Evolutionary conservation across 108 stramenopile genomes (phyloP).

Genomic region (Cyclotella atomus): DNA sequence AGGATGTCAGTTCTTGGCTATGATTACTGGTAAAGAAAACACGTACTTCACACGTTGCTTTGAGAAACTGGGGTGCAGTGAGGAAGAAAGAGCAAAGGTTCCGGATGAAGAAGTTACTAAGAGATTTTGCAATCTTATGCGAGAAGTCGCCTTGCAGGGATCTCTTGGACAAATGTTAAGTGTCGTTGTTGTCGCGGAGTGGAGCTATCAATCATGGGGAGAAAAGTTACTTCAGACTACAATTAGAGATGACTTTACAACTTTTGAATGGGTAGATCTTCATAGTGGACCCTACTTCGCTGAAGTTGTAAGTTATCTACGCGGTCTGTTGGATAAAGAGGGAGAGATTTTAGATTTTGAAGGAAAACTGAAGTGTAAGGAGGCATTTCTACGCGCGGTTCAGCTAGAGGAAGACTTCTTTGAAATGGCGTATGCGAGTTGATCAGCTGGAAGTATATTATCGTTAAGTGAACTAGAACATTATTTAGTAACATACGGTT

Average conservation of each 20-base stretch:
- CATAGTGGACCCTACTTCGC: constrained; percentile 65
- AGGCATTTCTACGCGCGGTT: constrained; percentile 59
- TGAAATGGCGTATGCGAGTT: constrained; percentile 57
- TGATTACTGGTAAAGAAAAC: constrained; percentile 73
- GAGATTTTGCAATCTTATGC: constrained; percentile 57
- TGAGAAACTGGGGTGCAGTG: constrained; percentile 41
- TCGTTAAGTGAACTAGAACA: too few relatives aligned
- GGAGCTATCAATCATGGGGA: constrained; percentile 74
- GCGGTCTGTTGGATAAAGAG: constrained; percentile 64
- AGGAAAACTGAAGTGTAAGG: constrained; percentile 37
- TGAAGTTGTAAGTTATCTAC: constrained; percentile 60
- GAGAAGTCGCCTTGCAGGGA: constrained; percentile 50
- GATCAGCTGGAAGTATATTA: neutral
- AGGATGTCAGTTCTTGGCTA: constrained; percentile 67
- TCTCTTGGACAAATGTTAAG: constrained; percentile 69
- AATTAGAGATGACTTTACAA: constrained; percentile 55
- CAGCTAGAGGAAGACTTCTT: constrained; percentile 76
- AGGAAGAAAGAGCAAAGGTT: constrained; percentile 46
- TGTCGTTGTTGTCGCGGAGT: constrained; percentile 74
- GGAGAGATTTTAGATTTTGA: constrained; percentile 42
- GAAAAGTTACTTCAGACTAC: constrained; percentile 44
- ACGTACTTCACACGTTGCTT: constrained; percentile 72
- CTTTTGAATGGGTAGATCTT: constrained; percentile 74
- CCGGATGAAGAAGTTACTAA: constrained; percentile 54
- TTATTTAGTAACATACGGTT: too few relatives aligned